phyloP scores from a whole-genome alignment of 1,139 yeast species.

The Blastobotrys arbuscula region DNA sequence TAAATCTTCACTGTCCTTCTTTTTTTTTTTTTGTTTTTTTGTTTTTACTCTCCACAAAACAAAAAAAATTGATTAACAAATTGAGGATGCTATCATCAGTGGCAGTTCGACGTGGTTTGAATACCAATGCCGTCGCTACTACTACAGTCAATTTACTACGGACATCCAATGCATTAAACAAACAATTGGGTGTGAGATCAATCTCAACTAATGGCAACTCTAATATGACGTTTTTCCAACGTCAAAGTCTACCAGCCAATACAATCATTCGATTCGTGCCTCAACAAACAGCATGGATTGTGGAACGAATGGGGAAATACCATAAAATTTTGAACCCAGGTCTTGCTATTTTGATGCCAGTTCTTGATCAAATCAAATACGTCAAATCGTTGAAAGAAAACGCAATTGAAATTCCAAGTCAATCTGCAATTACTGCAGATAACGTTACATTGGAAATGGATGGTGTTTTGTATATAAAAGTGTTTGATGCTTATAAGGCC shows the following conservation, averaged over 20 bases:
- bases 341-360: slow-evolving; percentile 63
- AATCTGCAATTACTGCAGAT: slow-evolving; percentile 80
- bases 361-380: slow-evolving; percentile 69
- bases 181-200: no score
- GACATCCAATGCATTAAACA: no score
- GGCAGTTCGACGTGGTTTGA: no score
- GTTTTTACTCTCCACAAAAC: no score
- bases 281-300: slow-evolving; percentile 88
- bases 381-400: slow-evolving; percentile 78
- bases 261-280: slow-evolving; percentile 77
- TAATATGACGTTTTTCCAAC: slow-evolving; percentile 56
- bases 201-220: slow-evolving; percentile 5
- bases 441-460: slow-evolving; percentile 81
- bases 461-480: slow-evolving; percentile 74
- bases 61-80: no score
- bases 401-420: slow-evolving; percentile 79
- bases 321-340: slow-evolving; percentile 73
- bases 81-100: no score
- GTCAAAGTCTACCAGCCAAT: slow-evolving; percentile 62
- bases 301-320: slow-evolving; percentile 87
- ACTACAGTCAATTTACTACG: no score
- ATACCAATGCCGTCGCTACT: no score
- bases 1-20: no score
- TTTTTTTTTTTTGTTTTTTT: no score
- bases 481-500: slow-evolving; percentile 77